Conservation (phyloP, 2,329 filamentous ascomycete species). For the Huntiella decipiens region DNA sequence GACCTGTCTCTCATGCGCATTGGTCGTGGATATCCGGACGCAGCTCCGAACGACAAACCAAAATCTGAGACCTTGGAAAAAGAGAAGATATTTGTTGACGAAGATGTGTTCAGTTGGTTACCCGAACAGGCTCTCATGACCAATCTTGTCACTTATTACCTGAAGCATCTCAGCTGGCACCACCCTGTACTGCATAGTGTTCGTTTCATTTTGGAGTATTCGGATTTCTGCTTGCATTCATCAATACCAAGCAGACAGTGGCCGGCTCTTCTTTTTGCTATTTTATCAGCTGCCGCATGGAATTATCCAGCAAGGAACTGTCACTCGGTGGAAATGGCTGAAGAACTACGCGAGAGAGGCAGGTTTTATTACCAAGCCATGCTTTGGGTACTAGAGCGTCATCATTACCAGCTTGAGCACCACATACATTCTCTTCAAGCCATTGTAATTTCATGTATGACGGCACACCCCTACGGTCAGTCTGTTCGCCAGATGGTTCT, state of each 20-base stretch:
- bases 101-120: neutral
- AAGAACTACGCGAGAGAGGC: neutral
- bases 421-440: conserved; percentile 7
- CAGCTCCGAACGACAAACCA: neutral
- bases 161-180: conserved; percentile 10
- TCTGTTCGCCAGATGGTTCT: conserved; percentile 11
- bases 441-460: conserved; percentile 11
- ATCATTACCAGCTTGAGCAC: conserved; percentile 6
- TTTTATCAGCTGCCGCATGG: conserved; percentile 7
- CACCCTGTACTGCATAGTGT: conserved; percentile 9
- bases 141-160: conserved; percentile 8
- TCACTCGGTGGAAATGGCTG: neutral
- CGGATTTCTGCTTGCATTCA: neutral
- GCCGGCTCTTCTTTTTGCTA: conserved; percentile 6
- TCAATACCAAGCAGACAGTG: conserved; percentile 3
- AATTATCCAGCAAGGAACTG: conserved; percentile 6
- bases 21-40: conserved; percentile 9
- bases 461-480: conserved; percentile 9
- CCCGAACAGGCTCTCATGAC: neutral
- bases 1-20: conserved; percentile 8
- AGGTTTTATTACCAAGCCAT: conserved; percentile 6
- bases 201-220: conserved; percentile 6
- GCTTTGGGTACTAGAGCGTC: neutral
- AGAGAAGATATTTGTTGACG: neutral
- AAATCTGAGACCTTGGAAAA: neutral